Evolutionary conservation across 352 stramenopile genomes (phyloP), one percentile per base, ranked within the genome.

Genomic region (Proteromonas lacertae): DNA sequence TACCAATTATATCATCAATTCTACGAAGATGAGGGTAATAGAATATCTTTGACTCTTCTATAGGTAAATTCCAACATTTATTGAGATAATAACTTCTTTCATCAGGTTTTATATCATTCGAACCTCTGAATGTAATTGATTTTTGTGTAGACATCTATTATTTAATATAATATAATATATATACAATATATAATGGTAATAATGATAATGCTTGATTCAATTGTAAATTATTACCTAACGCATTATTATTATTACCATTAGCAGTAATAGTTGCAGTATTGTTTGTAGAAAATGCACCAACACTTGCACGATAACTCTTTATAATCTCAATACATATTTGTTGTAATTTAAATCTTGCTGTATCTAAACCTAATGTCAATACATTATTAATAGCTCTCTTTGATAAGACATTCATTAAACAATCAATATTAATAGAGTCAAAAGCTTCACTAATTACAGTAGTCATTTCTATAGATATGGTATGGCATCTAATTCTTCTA

Each of bases 111-210:
- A 96, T 55, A 47, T 96, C 84, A 24, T 64, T 86, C 16, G 81
- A 82, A 39, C 87, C 87, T 42, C 87, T 66, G 43, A 95, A 80
- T 2, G 75, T 71, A 17, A 79, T 63, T 59, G 82, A 92, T 61
- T 98, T 98, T 52, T 92, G 68, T 35, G 95, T 52, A 23, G 79
- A 80, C 66, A 96, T 86, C 53, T 81, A 67, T 40, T 93, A 95
- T 25, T 96, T 58, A 28, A 82, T 82, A 13, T 95, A 55, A 20
- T 94, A 60, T 48, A 90, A 62, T 12, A 93, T 53, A 36, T 66
- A n/a, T n/a, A n/a, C n/a, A n/a, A n/a, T n/a, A n/a, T n/a, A n/a
- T n/a, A n/a, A n/a, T n/a, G n/a, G n/a, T 76, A 36, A 13, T 31
- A 13, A 13, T 13, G 13, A 13, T 31, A 13, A 31, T 31, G 26